Conservation (phyloP, 768 basidiomycete genomes). For the Tulasnella calospora region DNA sequence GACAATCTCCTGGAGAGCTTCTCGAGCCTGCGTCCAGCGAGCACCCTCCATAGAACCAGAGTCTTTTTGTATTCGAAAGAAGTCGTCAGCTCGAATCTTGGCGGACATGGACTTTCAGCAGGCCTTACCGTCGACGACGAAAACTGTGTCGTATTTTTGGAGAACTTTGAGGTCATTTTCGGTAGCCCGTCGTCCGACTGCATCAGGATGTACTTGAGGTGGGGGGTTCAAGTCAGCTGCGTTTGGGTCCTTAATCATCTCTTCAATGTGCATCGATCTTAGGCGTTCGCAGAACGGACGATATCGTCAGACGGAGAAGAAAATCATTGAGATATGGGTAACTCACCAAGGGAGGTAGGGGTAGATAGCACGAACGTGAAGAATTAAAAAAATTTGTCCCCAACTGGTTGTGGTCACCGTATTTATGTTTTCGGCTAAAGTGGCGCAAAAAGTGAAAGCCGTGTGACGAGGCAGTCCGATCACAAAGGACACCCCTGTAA, state of each 20-base stretch:
- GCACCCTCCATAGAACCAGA: constrained; percentile 52
- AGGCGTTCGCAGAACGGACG: neutral
- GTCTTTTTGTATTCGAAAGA: constrained; percentile 42
- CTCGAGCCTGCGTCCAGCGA: constrained; percentile 49
- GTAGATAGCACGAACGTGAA: neutral
- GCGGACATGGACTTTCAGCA: neutral
- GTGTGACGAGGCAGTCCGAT: neutral
- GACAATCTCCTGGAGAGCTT: constrained; percentile 49
- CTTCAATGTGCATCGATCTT: neutral
- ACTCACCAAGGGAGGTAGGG: neutral
- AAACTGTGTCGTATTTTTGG: constrained; percentile 50
- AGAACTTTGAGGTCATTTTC: neutral
- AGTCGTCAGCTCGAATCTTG: neutral
- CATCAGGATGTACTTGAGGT: neutral
- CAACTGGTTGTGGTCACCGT: neutral
- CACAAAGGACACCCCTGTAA: neutral
- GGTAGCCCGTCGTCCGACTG: neutral
- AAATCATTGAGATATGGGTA: neutral
- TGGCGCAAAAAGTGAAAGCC: neutral
- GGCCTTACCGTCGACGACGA: constrained; percentile 40
- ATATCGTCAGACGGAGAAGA: neutral
- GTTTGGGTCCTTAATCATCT: neutral
- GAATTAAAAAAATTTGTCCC: neutral
- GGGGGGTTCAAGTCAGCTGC: neutral
- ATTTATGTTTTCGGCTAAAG: neutral